Evolutionary conservation across 495 filamentous ascomycete genomes (phyloP).

Genomic region (Lasiosphaeriaceae sp.): DNA sequence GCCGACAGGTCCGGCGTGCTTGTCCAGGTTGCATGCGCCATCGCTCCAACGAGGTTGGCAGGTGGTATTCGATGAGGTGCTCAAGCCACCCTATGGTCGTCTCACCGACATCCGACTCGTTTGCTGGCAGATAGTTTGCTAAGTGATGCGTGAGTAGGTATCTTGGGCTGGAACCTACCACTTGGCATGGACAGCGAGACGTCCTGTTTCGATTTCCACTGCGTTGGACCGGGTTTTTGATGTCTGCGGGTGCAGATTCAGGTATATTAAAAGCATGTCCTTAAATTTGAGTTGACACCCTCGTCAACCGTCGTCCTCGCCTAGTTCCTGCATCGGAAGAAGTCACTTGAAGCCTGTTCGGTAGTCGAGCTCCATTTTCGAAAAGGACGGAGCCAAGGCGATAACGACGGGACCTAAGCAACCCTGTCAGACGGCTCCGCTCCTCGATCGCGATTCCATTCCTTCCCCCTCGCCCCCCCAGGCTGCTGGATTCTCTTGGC

Average conservation of each 20-base stretch:
- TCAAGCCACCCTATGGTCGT: too few species aligned
- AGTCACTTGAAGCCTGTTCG: background rate
- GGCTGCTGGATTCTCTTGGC: too few species aligned
- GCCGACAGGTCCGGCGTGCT: slow-evolving; percentile 3
- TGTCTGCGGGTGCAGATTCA: too few species aligned
- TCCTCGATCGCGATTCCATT: too few species aligned
- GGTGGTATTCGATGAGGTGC: slow-evolving; percentile 19
- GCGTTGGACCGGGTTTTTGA: background rate
- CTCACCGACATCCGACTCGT: too few species aligned
- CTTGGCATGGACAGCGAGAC: background rate
- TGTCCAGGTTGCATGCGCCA: background rate
- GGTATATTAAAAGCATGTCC: too few species aligned
- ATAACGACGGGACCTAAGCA: background rate
- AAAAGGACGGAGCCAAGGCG: background rate
- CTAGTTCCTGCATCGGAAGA: background rate
- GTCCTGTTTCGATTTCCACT: background rate
- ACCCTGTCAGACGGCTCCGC: background rate
- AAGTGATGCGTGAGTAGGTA: too few species aligned
- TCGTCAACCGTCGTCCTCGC: background rate
- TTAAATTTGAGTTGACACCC: too few species aligned
- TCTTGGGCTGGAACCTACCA: too few species aligned
- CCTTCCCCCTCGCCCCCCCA: too few species aligned
- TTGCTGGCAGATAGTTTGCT: too few species aligned
- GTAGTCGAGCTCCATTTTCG: background rate
- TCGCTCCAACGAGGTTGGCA: slow-evolving; percentile 11